phyloP scores from a whole-genome alignment of 108 stramenopile genomes.

The Schizochytrium sp. region DNA sequence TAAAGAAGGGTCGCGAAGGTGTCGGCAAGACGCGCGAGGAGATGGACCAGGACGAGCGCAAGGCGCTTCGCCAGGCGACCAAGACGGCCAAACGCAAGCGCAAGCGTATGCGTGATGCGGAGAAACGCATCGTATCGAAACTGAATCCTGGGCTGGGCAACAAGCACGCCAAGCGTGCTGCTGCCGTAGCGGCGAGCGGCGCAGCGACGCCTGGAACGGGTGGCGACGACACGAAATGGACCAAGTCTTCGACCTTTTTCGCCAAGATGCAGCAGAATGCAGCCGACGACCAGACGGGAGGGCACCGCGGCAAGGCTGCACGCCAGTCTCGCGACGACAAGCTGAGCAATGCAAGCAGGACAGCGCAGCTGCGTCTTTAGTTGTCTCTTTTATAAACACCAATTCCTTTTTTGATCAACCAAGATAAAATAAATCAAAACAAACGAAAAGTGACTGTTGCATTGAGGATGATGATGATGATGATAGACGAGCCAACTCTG shows the following conservation, averaged over 20 bases:
- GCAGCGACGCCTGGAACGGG: not conserved
- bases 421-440: too few relatives aligned
- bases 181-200: not conserved
- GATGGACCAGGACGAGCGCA: constrained; percentile 76
- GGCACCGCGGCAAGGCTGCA: not conserved
- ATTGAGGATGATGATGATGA: too few relatives aligned
- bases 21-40: constrained; percentile 75
- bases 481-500: too few relatives aligned
- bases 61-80: constrained; percentile 70
- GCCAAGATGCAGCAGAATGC: not conserved
- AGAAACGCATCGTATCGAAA: constrained; percentile 74
- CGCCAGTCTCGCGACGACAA: not conserved
- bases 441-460: too few relatives aligned
- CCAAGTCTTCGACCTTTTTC: not conserved
- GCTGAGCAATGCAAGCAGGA: too few relatives aligned
- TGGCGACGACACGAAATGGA: not conserved
- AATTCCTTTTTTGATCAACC: too few relatives aligned
- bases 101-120: constrained; percentile 68
- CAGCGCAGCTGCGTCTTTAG: too few relatives aligned
- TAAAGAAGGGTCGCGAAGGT: constrained; percentile 72
- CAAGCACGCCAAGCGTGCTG: constrained; percentile 68
- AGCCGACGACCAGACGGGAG: not conserved
- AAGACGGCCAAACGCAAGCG: constrained; percentile 80
- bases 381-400: too few relatives aligned
- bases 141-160: constrained; percentile 81